These are phyloP conservation scores for Hydnomerulius pinastri DNA, from an alignment of 768 basidiomycete species.

Conservation along the genomic window DNA sequence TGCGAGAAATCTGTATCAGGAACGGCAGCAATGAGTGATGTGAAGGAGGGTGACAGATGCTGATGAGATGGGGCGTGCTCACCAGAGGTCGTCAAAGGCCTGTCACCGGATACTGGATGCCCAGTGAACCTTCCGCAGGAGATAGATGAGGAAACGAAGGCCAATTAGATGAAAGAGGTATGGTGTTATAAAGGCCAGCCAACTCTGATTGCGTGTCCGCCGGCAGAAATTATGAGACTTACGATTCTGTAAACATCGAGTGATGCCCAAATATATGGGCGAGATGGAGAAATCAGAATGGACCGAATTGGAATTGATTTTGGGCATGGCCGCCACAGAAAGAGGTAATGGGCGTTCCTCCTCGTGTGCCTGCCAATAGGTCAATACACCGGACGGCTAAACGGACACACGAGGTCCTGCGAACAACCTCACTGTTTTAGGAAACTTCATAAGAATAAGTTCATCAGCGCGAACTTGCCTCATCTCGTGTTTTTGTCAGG, in stretches of 20 bases:
- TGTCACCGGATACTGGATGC: not conserved
- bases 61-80: not conserved
- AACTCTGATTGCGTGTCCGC: too few relatives aligned
- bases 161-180: not conserved
- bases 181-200: not conserved
- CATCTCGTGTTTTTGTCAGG: not conserved
- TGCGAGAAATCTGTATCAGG: not conserved
- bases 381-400: not conserved
- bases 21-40: not conserved
- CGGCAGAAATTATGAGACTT: not conserved
- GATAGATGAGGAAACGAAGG: not conserved
- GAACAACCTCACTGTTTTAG: not conserved
- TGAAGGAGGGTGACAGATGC: not conserved
- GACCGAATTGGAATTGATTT: too few relatives aligned
- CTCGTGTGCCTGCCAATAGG: not conserved
- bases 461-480: not conserved
- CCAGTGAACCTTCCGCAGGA: not conserved
- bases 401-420: too few relatives aligned
- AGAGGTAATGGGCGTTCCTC: not conserved
- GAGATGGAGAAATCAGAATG: constrained; percentile 1
- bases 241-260: not conserved
- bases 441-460: not conserved
- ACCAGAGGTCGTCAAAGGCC: not conserved
- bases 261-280: not conserved
- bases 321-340: not conserved